Percentiles rank a stretch among this genome's conserved stretches.
Evolutionary conservation across 495 filamentous ascomycete species (phyloP).

Genomic region (Daldinia decipiens): DNA sequence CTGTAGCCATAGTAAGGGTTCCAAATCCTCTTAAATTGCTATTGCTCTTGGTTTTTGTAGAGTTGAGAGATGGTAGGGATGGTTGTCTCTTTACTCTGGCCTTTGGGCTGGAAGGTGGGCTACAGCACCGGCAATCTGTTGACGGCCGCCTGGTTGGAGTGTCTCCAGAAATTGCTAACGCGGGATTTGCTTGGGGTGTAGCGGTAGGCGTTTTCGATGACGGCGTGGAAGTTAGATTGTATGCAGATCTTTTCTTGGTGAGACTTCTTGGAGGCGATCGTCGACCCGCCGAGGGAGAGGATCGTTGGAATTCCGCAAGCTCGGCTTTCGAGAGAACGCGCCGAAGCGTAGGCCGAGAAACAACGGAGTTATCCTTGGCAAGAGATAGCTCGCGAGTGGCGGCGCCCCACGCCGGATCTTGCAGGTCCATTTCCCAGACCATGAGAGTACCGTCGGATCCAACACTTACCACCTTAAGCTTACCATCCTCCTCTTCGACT

Average conservation of each 20-base stretch:
- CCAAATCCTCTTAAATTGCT: slow-evolving; percentile 65
- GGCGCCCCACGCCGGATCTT: slow-evolving; percentile 48
- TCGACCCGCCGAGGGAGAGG: slow-evolving; percentile 63
- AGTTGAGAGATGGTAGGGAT: slow-evolving; percentile 68
- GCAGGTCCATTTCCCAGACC: slow-evolving; percentile 75
- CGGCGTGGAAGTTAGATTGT: slow-evolving; percentile 48
- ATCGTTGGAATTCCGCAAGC: slow-evolving; percentile 77
- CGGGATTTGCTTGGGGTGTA: slow-evolving; percentile 46
- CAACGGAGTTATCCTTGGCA: slow-evolving; percentile 58
- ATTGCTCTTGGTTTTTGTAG: slow-evolving; percentile 61
- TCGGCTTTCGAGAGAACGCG: slow-evolving; percentile 80
- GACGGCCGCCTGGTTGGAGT: slow-evolving; percentile 55
- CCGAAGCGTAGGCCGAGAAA: slow-evolving; percentile 73
- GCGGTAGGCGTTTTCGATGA: slow-evolving; percentile 50
- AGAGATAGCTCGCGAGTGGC: slow-evolving; percentile 59
- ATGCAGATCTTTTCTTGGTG: slow-evolving; percentile 56
- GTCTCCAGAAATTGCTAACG: slow-evolving; percentile 47
- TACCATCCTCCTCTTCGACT: slow-evolving; percentile 65
- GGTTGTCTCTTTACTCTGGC: slow-evolving; percentile 58
- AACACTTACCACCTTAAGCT: slow-evolving; percentile 72
- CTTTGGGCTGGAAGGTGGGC: slow-evolving; percentile 60
- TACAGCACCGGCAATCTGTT: slow-evolving; percentile 52
- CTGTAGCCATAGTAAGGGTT: slow-evolving; percentile 76
- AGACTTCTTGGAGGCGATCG: slow-evolving; percentile 71
- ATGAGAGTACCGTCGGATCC: slow-evolving; percentile 87